Evolutionary conservation across 2,329 filamentous ascomycete species (phyloP), one percentile per base, ranked within the genome.

Genomic region (Trichoderma atroviride): DNA sequence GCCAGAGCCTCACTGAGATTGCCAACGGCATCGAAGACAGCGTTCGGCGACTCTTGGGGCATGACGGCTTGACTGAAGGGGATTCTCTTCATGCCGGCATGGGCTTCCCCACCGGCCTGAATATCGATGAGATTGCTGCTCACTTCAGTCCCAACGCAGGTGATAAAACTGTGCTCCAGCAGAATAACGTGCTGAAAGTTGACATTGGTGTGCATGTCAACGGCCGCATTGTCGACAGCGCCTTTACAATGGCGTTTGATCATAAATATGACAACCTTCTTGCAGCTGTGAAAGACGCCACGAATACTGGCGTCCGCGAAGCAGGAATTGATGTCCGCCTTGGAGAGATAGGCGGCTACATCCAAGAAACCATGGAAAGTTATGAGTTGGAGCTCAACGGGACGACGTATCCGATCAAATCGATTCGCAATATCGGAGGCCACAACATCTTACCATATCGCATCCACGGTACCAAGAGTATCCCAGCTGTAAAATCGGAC

Each of bases 131-230:
- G 77, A 91, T 91, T 73, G 91, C 91, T 1, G 92, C 92, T 2
- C 92, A 94, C 80, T 94, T 90, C 78, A 92, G 89, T 9, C 92
- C 92, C 1, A 94, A 94, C 77, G 89, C 90, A 0, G 92, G 92
- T 43, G 92, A 92, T 77, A 93, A 92, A 75, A 91, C 91, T 76
- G 84, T 94, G n/a, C 81, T 93, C 52, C 83, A 90, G 74, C 76
- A 88, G 58, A 84, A 86, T 69, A 91, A 94, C 76, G 90, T 94
- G 27, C 84, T 92, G 83, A 92, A 91, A 76, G 87, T 92, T 10
- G 90, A 92, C 74, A 91, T 92, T 74, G 90, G 90, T 59, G 90
- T 92, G 29, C 90, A 92, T 75, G 84, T 92, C 73, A 90, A 89
- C 74, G 90, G 90, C 6, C 85, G 88, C 74, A 92, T 92, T 75